A percentile compares a stretch with the other conserved stretches of the same genome.
Conservation (phyloP, 2,329 filamentous ascomycete genomes). For the Colletotrichum sp. region DNA sequence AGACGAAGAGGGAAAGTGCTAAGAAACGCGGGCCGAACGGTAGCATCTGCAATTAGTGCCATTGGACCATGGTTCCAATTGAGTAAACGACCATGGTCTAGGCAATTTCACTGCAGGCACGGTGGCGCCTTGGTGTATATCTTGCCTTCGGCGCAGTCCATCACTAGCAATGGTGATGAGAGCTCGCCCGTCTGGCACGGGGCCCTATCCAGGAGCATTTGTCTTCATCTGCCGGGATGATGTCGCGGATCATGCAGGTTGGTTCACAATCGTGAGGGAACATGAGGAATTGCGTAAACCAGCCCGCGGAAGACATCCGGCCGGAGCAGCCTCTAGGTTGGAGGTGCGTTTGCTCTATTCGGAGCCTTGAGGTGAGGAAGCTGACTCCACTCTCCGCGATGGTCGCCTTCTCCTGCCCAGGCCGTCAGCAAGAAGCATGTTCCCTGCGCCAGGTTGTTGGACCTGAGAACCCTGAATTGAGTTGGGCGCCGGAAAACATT, state of each 20-base stretch:
- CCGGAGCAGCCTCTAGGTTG: not conserved
- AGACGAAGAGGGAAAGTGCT: not conserved
- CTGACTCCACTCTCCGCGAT: slow-evolving; percentile 6
- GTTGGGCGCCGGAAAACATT: not conserved
- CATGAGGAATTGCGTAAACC: not conserved
- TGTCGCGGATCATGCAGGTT: not conserved
- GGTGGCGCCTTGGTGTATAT: not conserved
- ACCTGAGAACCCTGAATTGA: not conserved
- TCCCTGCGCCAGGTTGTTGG: slow-evolving; percentile 13
- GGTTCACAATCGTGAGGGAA: not conserved
- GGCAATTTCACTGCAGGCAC: not conserved
- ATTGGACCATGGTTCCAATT: not conserved
- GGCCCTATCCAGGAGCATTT: not conserved
- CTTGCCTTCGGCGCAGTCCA: not conserved
- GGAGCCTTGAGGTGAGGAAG: not conserved
- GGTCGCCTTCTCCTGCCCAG: not conserved
- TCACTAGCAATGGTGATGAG: not conserved
- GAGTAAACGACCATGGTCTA: not conserved
- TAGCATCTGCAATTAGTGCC: not conserved
- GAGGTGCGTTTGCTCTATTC: not conserved
- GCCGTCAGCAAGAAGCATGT: not conserved
- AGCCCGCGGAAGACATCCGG: not conserved
- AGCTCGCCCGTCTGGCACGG: not conserved
- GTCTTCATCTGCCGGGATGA: not conserved
- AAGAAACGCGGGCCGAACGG: not conserved